Evolutionary conservation across 2,329 filamentous ascomycete genomes (phyloP).

Genomic region (Phoma herbarum): DNA sequence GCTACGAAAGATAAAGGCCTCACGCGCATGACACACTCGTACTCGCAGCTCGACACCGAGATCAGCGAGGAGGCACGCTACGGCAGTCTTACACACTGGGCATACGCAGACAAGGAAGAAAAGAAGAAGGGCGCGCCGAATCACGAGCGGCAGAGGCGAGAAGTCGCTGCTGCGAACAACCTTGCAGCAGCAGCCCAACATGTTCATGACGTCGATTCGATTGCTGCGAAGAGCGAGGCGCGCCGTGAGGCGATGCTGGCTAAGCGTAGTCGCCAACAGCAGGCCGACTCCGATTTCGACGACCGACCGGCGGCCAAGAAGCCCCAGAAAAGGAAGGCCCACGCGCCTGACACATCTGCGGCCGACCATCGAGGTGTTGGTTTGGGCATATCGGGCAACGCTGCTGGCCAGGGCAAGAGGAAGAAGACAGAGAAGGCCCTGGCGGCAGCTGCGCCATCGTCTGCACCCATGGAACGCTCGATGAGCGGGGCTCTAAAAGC

Average conservation of each 20-base stretch:
- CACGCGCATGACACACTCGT: conserved; percentile 83
- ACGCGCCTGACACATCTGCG: conserved; percentile 59
- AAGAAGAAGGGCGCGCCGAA: conserved; percentile 66
- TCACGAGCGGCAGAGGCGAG: conserved; percentile 78
- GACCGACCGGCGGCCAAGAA: conserved; percentile 71
- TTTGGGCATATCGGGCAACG: conserved; percentile 69
- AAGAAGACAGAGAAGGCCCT: conserved; percentile 78
- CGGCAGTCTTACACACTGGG: conserved; percentile 93
- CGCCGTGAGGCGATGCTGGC: conserved; percentile 82
- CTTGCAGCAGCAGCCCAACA: conserved; percentile 74
- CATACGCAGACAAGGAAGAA: conserved; percentile 81
- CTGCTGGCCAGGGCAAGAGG: conserved; percentile 69
- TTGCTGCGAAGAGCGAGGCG: conserved; percentile 80
- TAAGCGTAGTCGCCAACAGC: conserved; percentile 72
- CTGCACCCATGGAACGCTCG: conserved; percentile 70
- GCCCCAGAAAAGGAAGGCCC: conserved; percentile 65
- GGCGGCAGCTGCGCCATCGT: conserved; percentile 45
- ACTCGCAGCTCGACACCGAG: conserved; percentile 84
- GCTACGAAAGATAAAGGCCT: conserved; percentile 88
- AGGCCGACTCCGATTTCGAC: conserved; percentile 81
- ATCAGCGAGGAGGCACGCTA: conserved; percentile 94
- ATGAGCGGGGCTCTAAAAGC: conserved; percentile 66
- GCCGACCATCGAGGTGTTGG: conserved; percentile 60
- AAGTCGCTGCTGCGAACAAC: conserved; percentile 78
- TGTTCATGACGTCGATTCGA: conserved; percentile 82